These are phyloP conservation scores for Lupinus albus DNA, from an alignment of 306 rosid genomes.

Conservation along the genomic window DNA sequence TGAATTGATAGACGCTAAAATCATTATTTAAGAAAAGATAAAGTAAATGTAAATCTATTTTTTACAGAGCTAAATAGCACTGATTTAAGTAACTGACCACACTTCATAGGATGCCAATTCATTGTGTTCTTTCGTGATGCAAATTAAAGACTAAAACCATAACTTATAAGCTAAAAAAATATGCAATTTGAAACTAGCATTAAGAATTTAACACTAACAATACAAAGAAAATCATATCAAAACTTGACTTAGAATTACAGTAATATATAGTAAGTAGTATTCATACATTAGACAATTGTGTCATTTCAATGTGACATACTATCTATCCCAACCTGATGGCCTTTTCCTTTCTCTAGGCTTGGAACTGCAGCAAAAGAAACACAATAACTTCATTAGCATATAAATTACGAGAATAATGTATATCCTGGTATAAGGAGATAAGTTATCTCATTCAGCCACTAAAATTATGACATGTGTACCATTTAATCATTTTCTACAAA, in stretches of 20 bases:
- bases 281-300: slow-evolving; percentile 32
- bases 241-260: slow-evolving; percentile 30
- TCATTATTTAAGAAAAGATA: too few species aligned
- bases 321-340: slow-evolving; percentile 92
- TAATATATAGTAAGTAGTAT: slow-evolving; percentile 15
- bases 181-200: slow-evolving; percentile 15
- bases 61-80: too few species aligned
- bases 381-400: slow-evolving; percentile 45
- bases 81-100: neutral
- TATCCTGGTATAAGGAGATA: too few species aligned
- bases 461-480: too few species aligned
- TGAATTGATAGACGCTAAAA: too few species aligned
- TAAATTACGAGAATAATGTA: too few species aligned
- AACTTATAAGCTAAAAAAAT: slow-evolving; percentile 21
- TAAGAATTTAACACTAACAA: slow-evolving; percentile 26
- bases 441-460: too few species aligned
- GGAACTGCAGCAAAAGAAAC: slow-evolving; percentile 59
- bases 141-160: neutral
- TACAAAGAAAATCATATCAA: slow-evolving; percentile 48
- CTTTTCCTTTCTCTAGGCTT: slow-evolving; percentile 81
- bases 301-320: slow-evolving; percentile 37
- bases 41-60: too few species aligned
- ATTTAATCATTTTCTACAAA: too few species aligned
- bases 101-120: neutral
- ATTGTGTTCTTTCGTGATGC: neutral